Evolutionary conservation across 2,329 filamentous ascomycete species (phyloP).

Genomic region (Botryotinia calthae): DNA sequence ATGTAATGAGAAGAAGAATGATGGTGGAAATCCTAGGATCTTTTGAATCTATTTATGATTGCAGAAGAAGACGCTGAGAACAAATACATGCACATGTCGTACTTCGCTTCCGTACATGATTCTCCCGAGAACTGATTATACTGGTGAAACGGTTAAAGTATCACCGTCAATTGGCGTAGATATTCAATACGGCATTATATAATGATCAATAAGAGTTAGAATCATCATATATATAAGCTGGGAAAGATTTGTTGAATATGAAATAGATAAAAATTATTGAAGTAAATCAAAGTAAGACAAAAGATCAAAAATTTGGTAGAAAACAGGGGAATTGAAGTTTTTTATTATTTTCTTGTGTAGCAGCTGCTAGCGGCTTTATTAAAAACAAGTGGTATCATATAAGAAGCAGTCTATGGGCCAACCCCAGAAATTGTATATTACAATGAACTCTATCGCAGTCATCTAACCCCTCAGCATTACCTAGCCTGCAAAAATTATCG

Average conservation of each 20-base stretch:
- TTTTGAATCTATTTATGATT: neutral
- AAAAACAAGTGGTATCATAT: neutral
- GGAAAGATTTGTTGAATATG: neutral
- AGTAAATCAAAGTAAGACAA: neutral
- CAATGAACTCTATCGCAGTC: neutral
- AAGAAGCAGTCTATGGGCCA: neutral
- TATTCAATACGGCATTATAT: neutral
- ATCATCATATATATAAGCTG: accelerated
- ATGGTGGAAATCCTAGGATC: neutral
- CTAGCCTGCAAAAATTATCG: neutral
- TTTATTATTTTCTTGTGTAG: neutral
- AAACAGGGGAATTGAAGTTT: neutral
- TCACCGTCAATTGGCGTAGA: neutral
- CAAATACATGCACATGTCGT: neutral
- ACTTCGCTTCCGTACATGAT: neutral
- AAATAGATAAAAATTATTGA: neutral
- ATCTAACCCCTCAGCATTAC: neutral
- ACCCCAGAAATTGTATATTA: neutral
- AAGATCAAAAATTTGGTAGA: neutral
- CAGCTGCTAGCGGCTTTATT: neutral
- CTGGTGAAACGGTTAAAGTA: no score
- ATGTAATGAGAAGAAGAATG: neutral
- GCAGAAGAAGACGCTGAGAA: neutral
- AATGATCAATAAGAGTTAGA: neutral
- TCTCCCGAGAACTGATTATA: neutral